Evolutionary conservation across 805 yeast genomes (phyloP), one percentile per base, ranked within the genome.

Genomic region (Candida coleopterorum): DNA sequence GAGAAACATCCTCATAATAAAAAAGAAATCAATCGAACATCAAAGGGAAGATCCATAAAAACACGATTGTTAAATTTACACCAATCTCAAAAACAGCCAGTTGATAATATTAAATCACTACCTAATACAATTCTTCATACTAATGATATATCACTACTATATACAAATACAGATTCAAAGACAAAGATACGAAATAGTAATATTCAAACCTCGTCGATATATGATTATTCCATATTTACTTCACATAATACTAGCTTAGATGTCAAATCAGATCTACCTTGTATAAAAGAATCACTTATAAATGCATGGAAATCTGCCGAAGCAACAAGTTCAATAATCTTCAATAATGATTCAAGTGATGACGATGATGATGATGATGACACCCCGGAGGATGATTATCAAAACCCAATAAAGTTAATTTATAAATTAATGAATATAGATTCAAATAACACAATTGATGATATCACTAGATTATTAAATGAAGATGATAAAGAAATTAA

Each of bases 241-340:
- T n/a, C n/a, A n/a, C 45, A 50, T 28, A 6, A 27, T 10, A 8
- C 26, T 11, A 20, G 14, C 8, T 21, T 15, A 11, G 5, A 11
- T 18, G 47, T 48, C 25, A 42, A 41, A 25, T 49, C 45, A 2
- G 27, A 43, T 12, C 60, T 62, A 16, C 69, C 68, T 1, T 52
- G 56, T 11, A 47, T 64, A 8, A 66, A 61, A 46, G 62, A 60
- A 28, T 60, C 69, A n/a, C 71, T 65, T 43, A 51, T 66, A 9
- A 55, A 57, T 35, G 71, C 71, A 14, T 67, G 73, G 73, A 72
- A 67, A 41, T 56, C 63, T 18, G 72, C 70, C 1, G 72, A 67
- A 40, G 58, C 60, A 42, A 56, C 62, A 29, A 56, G 60, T 38
- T 46, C 50, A 18, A 64, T 56, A 35, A 42, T 65, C 23, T 63